Evolutionary conservation across 495 filamentous ascomycete genomes (phyloP).

Genomic region (Aspergillus avenaceus): DNA sequence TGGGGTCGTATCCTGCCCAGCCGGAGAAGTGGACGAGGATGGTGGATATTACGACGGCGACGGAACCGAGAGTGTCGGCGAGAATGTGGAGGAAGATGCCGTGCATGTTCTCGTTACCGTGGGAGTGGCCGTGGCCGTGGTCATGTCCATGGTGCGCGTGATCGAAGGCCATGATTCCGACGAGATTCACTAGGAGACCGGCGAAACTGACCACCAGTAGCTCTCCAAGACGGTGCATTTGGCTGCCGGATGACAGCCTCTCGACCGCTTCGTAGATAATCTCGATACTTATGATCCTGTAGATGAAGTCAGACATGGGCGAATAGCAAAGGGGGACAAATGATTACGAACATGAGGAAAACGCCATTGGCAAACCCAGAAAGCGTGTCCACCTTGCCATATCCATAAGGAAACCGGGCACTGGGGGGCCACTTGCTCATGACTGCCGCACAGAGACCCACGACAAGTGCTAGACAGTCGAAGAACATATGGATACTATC

Average conservation of each 20-base stretch:
- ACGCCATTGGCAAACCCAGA: conserved; percentile 97
- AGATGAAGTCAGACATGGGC: conserved; percentile 23
- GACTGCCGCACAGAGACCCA: conserved; percentile 91
- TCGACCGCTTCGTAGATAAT: conserved; percentile 95
- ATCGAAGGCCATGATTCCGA: conserved; percentile 85
- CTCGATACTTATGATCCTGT: conserved; percentile 87
- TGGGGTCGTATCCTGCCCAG: conserved; percentile 93
- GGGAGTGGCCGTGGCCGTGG: conserved; percentile 64
- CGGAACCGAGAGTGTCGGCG: conserved; percentile 90
- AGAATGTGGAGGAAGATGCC: conserved; percentile 98
- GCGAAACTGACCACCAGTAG: conserved; percentile 80
- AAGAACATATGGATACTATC: conserved; percentile 99
- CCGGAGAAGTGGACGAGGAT: conserved; percentile 77
- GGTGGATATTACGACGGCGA: conserved; percentile 91
- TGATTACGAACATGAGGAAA: conserved; percentile 72
- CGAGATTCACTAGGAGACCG: conserved; percentile 83
- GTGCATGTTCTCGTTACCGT: conserved; percentile 97
- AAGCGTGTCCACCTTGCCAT: conserved; percentile 93
- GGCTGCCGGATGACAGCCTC: conserved; percentile 70
- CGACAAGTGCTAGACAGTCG: conserved; percentile 87
- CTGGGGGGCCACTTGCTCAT: conserved; percentile 97
- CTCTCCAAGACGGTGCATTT: conserved; percentile 81
- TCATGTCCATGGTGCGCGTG: conserved; percentile 59
- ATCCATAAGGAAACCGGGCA: conserved; percentile 85
- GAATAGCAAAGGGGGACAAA: not conserved